phyloP scores from a whole-genome alignment of 2,329 filamentous ascomycete genomes.

The Cercospora sp. region DNA sequence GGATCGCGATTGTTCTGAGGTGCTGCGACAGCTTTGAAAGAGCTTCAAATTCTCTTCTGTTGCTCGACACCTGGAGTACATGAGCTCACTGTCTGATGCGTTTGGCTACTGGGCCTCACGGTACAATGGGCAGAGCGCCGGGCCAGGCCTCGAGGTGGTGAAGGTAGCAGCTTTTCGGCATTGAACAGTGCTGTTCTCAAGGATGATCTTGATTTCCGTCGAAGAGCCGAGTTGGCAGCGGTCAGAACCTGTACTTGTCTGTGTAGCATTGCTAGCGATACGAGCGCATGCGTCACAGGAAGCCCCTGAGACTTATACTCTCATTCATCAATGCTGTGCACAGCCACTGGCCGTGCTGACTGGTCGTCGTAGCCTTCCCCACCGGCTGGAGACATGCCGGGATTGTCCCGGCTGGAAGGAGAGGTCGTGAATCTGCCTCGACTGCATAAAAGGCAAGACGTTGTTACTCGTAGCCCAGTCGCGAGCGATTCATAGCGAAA shows the following conservation, averaged over 20 bases:
- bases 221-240: slow-evolving; percentile 3
- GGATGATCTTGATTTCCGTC: slow-evolving; percentile 5
- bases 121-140: background rate
- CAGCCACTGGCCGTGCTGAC: slow-evolving; percentile 16
- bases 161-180: background rate
- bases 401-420: background rate
- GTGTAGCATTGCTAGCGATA: background rate
- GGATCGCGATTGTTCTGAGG: background rate
- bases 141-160: background rate
- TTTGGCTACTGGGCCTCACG: background rate
- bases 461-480: background rate
- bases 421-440: background rate
- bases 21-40: background rate
- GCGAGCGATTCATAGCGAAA: background rate
- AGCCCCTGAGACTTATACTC: slow-evolving; percentile 9
- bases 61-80: background rate
- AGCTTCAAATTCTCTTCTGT: background rate
- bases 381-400: slow-evolving; percentile 8
- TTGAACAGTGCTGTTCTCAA: slow-evolving; percentile 2
- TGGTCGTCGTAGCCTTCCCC: slow-evolving; percentile 17
- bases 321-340: slow-evolving; percentile 11
- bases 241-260: background rate
- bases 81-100: background rate
- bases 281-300: background rate
- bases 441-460: background rate